Base-by-base conservation (phyloP, 345 rosid genomes). In the Pistacia vera region DNA sequence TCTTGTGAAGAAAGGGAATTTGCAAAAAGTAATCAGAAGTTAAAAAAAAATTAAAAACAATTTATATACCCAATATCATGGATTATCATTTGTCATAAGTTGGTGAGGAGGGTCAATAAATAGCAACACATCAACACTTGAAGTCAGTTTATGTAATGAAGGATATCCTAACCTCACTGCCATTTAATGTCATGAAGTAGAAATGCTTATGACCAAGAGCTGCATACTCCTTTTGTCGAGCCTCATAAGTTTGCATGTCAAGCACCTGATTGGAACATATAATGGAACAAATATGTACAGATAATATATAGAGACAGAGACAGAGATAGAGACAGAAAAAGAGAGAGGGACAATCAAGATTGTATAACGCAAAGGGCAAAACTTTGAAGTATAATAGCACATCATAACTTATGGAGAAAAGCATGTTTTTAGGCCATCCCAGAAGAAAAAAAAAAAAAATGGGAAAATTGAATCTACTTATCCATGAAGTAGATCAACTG, bases 101-200 rank as follows among this genome's bases (percentile, higher is more conserved):
- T 41, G 46, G 9, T 5, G 46, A 41, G 46, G 46, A 41, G 46
- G 7, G 46, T 41, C 46, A 41, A 41, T 41, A 41, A 41, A 41
- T 41, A 41, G 5, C 46, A 41, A 41, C 9, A 41, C 9, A 41
- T 41, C 46, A 41, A 41, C 46, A 41, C 9, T 41, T 5, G 9
- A 33, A 35, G 5, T 16, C 25, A 61, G n/a, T 65, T 63, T 38
- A 58, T 30, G 60, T 25, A 46, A 73, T 66, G 30, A 71, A 72
- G 65, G 62, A 33, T 18, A 70, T 77, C 63, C 86, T 74, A 80
- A 96, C 99, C 99, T 96, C 99, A 75, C 93, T 92, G 79, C 97
- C 97, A 81, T 92, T 89, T 80, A 96, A 83, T 35, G 99, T 96
- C 99, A 96, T 96, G 87, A 96, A 96, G 87, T 96, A 96, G 86